Percentiles rank a stretch among this genome's conserved stretches.
These are phyloP conservation scores for Claviceps sp. DNA, from an alignment of 2,329 filamentous ascomycete genomes.

Conservation along the genomic window DNA sequence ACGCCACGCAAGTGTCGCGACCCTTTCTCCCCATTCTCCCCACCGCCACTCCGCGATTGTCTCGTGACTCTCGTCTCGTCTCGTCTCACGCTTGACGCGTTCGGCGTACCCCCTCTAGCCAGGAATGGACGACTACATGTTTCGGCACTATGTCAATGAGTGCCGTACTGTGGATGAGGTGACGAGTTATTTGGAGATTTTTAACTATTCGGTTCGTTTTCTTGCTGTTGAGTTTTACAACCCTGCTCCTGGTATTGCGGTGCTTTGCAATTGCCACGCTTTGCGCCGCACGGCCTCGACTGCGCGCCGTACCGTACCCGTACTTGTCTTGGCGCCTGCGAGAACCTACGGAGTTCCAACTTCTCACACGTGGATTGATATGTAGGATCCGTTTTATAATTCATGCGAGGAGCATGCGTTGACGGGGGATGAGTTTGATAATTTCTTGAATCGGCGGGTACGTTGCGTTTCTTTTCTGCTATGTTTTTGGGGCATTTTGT, in stretches of 20 bases:
- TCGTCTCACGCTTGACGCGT: too few relatives aligned
- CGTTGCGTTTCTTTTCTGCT: constrained; percentile 9
- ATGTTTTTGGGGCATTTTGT: not conserved
- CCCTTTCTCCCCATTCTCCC: too few relatives aligned
- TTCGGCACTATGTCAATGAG: constrained; percentile 31
- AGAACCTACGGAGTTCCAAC: too few relatives aligned
- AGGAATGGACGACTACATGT: constrained; percentile 47
- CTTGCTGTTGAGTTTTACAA: not conserved
- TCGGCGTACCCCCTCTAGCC: too few relatives aligned
- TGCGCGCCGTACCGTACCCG: too few relatives aligned
- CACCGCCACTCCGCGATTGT: too few relatives aligned
- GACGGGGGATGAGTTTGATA: constrained; percentile 41
- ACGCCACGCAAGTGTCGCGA: too few relatives aligned
- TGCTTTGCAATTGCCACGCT: not conserved
- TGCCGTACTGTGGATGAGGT: constrained; percentile 36
- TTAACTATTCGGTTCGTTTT: constrained; percentile 40
- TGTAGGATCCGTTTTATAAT: constrained; percentile 36
- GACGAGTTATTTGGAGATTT: constrained; percentile 43
- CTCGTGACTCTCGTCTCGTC: too few relatives aligned
- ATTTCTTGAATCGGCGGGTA: constrained; percentile 39
- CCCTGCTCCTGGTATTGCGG: not conserved
- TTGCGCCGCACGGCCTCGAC: too few relatives aligned
- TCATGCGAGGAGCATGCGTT: constrained; percentile 37
- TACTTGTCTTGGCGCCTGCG: too few relatives aligned
- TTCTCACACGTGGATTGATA: too few relatives aligned